Evolutionary conservation across 805 yeast genomes (phyloP).

Genomic region (Ogataea dorogensis): DNA sequence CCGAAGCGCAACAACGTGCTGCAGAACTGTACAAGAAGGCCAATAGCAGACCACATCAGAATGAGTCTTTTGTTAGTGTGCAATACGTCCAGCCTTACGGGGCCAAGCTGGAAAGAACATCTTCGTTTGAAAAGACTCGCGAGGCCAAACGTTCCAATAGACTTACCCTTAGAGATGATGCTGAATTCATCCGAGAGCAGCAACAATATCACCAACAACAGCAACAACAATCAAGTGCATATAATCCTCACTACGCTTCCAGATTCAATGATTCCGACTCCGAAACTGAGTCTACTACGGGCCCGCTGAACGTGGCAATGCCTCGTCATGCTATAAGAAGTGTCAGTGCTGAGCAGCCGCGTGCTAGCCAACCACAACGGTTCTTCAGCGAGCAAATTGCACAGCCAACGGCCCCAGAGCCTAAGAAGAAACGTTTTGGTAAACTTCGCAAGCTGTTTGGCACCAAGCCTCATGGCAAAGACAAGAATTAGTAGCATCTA

Average conservation of each 20-base stretch:
- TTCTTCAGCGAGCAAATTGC: slow-evolving; percentile 30
- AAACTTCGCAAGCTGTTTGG: slow-evolving; percentile 37
- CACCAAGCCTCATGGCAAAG: slow-evolving; percentile 9
- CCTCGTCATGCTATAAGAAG: slow-evolving; percentile 27
- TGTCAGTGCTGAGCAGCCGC: slow-evolving; percentile 22
- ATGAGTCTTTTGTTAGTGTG: slow-evolving; percentile 18
- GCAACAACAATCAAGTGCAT: slow-evolving; percentile 9
- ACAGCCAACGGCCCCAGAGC: slow-evolving; percentile 14
- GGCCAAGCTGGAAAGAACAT: slow-evolving; percentile 34
- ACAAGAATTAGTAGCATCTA: slow-evolving; percentile 1
- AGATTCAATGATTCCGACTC: slow-evolving; percentile 66
- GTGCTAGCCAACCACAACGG: slow-evolving; percentile 14
- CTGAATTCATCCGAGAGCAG: slow-evolving; percentile 11
- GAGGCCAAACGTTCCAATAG: slow-evolving; percentile 34
- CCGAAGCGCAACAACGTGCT: slow-evolving; percentile 38
- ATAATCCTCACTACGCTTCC: slow-evolving; percentile 40
- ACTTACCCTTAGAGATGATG: slow-evolving; percentile 26
- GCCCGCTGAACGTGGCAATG: slow-evolving; percentile 17
- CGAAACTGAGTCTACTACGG: slow-evolving; percentile 28
- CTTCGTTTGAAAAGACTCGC: slow-evolving; percentile 55
- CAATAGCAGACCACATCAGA: slow-evolving; percentile 31
- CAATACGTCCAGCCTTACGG: slow-evolving; percentile 35
- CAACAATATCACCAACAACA: slow-evolving; percentile 10
- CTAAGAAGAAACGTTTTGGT: slow-evolving; percentile 35
- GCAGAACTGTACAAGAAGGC: slow-evolving; percentile 56